Evolutionary conservation across 2,329 filamentous ascomycete species (phyloP), one percentile per base, ranked within the genome.

Genomic region (Verticillium isaacii): DNA sequence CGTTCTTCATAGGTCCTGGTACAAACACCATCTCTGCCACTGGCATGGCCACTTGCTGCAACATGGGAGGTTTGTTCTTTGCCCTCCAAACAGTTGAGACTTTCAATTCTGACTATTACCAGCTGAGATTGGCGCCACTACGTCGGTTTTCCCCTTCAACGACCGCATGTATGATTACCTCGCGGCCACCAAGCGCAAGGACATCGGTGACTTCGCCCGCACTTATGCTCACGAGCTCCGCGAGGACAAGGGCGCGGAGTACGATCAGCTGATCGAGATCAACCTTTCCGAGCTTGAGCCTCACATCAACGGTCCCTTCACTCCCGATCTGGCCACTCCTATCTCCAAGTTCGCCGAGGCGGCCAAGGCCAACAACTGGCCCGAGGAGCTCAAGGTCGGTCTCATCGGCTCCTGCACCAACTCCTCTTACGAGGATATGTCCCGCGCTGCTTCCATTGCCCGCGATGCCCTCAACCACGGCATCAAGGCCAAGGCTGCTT

Each of bases 341-440:
- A 96, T 99, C 77, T 97, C 92, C 80, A 95, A 97, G 83, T 97
- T 98, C 83, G 92, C 91, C 80, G 89, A 96, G 73, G 92, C 92
- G 68, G 94, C 94, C 73, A 93, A 96, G 83, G 88, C 89, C 73
- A 97, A 99, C 82, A 87, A 89, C 78, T 99, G 95, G 95, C 95
- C 95, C 23, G 89, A 95, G 78, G 93, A 97, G 75, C 85, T 99
- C 73, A 97, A 97, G 83, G 95, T 96, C 68, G 94, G 94, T 74
- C 83, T 99, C 62, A 98, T 99, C 72, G 95, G 95, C 69, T 97
- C 93, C 72, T 99, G 95, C 91, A 99, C 95, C 71, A 99, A 99
- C 87, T 87, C 84, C 37, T 88, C 85, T 12, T 89, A 89, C 72
- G 86, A 89, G 82, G 95, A 98, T 74, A 98, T 98, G 94, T 90